Base-by-base conservation (phyloP, 345 rosid genomes). In the Populus ilicifolia region DNA sequence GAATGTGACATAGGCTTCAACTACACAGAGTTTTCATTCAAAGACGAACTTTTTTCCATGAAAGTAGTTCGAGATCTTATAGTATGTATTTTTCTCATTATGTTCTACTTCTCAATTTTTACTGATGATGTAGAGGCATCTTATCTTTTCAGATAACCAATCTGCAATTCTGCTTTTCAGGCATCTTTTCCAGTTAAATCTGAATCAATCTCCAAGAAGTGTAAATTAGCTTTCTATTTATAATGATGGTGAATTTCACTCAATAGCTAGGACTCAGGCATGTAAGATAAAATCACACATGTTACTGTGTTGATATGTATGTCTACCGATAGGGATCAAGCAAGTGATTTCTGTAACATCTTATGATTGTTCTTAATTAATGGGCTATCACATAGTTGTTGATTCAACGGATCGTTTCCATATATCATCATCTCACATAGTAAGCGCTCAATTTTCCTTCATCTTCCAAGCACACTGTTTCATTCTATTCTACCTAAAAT, bases 1-100 rank as follows among this genome's bases (percentile, higher is more conserved):
- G 84, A 80, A 27, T 86, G 85, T 54, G 75, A 78, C 62, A 35
- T 84, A 50, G 30, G 41, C 36, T 41, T 82, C 52, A 77, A 69
- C 12, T 59, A 71, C 25, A 12, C 12, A 64, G 68, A 76, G 11
- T 75, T 86, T 66, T 75, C 80, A 33, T 76, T 84, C 39, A 65
- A 64, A 41, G 72, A 74, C 50, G 84, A 71, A 30, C 61, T 62
- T 54, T 21, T 59, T 36, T 43, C 36, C 16, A 65, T 29, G 44
- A 80, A 63, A 67, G 13, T 56, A 43, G 66, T 81, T 69, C 54
- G 75, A 74, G 61, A 77, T 74, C 61, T 67, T 17, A 50, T 71
- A 25, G 89, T 86, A 76, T 17, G 86, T 82, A 50, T 23, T 11
- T 25, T 25, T 54, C 71, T 39, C 11, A 8, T 38, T 79, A 5